A percentile compares a stretch with the other conserved stretches of the same genome.
Evolutionary conservation across 31 red algal species (phyloP).

Genomic region (Asparagopsis taxiformis): DNA sequence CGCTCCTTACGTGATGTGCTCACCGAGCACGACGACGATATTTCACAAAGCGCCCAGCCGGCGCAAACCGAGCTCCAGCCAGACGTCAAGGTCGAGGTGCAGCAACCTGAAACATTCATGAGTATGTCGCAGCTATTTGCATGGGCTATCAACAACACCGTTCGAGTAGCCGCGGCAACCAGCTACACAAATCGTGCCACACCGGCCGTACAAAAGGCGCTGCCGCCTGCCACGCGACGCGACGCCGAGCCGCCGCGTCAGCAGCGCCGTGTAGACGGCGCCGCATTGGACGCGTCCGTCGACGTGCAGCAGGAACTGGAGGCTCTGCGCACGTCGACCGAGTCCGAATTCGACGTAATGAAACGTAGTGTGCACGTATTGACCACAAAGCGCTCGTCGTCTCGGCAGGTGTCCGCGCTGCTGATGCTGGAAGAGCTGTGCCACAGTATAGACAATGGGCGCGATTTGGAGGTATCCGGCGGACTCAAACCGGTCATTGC

Average conservation of each 20-base stretch:
- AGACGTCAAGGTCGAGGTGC: neutral
- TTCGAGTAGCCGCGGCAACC: neutral
- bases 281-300: too few relatives aligned
- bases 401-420: slow-evolving; percentile 7
- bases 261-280: too few relatives aligned
- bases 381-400: neutral
- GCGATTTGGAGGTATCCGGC: slow-evolving; percentile 31
- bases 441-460: slow-evolving; percentile 42
- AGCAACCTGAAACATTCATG: neutral
- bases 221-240: too few relatives aligned
- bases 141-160: slow-evolving; percentile 26
- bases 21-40: slow-evolving; percentile 11
- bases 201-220: too few relatives aligned
- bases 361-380: slow-evolving; percentile 8
- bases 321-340: neutral
- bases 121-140: slow-evolving; percentile 31
- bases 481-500: slow-evolving; percentile 12
- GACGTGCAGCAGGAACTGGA: neutral
- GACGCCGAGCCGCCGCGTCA: too few relatives aligned
- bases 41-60: neutral
- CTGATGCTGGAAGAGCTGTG: slow-evolving; percentile 36
- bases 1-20: slow-evolving; percentile 33
- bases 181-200: neutral
- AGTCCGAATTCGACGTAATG: slow-evolving; percentile 21
- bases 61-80: neutral